phyloP scores from a whole-genome alignment of 140 eudicot species.

The Flaveria floridana region DNA sequence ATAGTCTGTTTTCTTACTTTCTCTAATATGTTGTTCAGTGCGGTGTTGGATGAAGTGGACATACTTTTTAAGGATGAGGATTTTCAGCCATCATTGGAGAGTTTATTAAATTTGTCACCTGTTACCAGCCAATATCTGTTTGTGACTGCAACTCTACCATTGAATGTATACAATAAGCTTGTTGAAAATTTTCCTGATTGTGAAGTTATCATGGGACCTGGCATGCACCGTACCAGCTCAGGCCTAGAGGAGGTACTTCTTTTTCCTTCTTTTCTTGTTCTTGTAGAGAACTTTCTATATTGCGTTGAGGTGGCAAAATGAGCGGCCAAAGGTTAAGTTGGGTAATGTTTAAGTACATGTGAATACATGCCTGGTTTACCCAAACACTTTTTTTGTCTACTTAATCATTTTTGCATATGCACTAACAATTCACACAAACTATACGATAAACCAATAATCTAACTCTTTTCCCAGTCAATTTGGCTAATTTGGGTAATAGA shows the following conservation, averaged over 20 bases:
- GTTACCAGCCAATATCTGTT: slow-evolving; percentile 78
- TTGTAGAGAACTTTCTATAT: neutral
- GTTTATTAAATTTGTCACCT: slow-evolving; percentile 67
- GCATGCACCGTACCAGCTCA: slow-evolving; percentile 88
- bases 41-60: slow-evolving; percentile 93
- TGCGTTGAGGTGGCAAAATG: neutral
- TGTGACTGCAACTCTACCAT: slow-evolving; percentile 95
- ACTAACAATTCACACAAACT: neutral
- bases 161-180: slow-evolving; percentile 73
- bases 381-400: neutral
- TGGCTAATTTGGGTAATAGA: neutral
- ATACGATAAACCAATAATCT: neutral
- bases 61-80: slow-evolving; percentile 86
- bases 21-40: slow-evolving; percentile 40
- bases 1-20: neutral
- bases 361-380: neutral
- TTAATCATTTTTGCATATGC: neutral
- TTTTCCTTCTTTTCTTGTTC: neutral
- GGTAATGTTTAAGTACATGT: neutral
- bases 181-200: slow-evolving; percentile 83
- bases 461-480: too few species aligned
- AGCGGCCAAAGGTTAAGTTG: neutral
- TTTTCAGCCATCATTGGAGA: slow-evolving; percentile 74
- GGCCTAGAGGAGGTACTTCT: slow-evolving; percentile 85
- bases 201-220: slow-evolving; percentile 88